phyloP scores from a whole-genome alignment of 202 grass and related monocot genomes.

The Saccharum hybrid region DNA sequence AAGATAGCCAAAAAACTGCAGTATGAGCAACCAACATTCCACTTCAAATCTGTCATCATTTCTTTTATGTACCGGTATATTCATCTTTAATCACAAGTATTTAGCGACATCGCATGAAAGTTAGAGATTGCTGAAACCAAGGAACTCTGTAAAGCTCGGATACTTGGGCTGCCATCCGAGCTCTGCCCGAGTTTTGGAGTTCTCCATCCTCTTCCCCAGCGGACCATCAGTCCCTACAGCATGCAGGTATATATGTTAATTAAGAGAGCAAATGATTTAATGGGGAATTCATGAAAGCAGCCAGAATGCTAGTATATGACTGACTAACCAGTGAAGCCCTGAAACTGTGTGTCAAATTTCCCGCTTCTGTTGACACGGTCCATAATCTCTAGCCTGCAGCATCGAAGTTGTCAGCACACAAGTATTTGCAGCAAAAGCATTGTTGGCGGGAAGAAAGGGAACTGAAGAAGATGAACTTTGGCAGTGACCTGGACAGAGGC shows the following conservation, averaged over 20 bases:
- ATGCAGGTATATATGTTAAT: not conserved
- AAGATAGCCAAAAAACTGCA: not conserved
- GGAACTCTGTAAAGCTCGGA: conserved; percentile 65
- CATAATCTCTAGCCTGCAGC: conserved; percentile 86
- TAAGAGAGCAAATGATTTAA: not conserved
- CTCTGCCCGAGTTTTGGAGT: conserved; percentile 77
- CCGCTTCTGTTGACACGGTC: conserved; percentile 73
- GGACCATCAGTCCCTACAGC: conserved; percentile 65
- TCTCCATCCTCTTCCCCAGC: conserved; percentile 83
- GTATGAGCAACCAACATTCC: not conserved
- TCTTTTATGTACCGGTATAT: not conserved
- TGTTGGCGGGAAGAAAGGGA: not conserved
- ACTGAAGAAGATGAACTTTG: conserved; percentile 28
- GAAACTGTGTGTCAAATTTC: conserved; percentile 68
- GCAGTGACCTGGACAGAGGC: conserved; percentile 70
- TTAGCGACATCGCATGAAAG: not conserved
- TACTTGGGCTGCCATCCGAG: conserved; percentile 82
- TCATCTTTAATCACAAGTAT: conserved; percentile 8
- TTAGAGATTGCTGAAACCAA: conserved; percentile 59
- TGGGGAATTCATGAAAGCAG: not conserved
- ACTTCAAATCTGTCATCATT: not conserved
- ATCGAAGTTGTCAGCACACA: conserved; percentile 27
- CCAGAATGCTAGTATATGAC: conserved; percentile 4
- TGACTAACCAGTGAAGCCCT: conserved; percentile 70
- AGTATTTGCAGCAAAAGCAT: conserved; percentile 20